Conservation (phyloP, 2,329 filamentous ascomycete species). For the Elsinoe australis region DNA sequence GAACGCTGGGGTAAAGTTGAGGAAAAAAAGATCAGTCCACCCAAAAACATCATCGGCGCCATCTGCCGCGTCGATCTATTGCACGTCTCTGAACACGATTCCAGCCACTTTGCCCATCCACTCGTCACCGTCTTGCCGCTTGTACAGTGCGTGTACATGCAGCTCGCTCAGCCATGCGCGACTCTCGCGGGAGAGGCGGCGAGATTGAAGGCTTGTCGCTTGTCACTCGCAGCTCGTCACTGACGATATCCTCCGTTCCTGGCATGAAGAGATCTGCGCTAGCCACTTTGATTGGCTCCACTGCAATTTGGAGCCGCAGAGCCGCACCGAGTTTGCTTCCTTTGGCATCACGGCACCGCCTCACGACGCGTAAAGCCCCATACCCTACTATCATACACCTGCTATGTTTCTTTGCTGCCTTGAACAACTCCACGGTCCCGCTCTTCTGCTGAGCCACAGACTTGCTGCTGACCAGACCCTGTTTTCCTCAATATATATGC, state of each 20-base stretch:
- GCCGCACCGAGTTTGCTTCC: slow-evolving; percentile 5
- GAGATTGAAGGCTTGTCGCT: no score
- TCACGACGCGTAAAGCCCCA: slow-evolving; percentile 8
- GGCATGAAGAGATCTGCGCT: background rate
- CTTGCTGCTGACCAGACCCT: no score
- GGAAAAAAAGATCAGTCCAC: slow-evolving; percentile 11
- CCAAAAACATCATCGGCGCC: background rate
- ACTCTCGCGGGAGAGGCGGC: background rate
- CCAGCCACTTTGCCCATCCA: background rate
- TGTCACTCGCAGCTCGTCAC: no score
- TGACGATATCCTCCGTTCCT: slow-evolving; percentile 10
- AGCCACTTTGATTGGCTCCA: slow-evolving; percentile 3
- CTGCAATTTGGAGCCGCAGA: background rate
- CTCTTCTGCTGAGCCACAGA: slow-evolving; percentile 10
- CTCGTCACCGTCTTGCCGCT: background rate
- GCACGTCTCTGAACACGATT: no score
- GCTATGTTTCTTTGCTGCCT: no score
- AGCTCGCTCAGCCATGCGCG: background rate
- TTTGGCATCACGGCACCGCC: slow-evolving; percentile 2
- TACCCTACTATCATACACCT: background rate
- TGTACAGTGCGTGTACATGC: no score
- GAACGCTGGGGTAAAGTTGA: slow-evolving; percentile 4
- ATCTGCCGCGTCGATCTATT: no score
- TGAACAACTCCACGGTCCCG: no score
- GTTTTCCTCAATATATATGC: no score